Conservation (phyloP, 2,329 filamentous ascomycete species). For the Penicillium sclerotiorum region DNA sequence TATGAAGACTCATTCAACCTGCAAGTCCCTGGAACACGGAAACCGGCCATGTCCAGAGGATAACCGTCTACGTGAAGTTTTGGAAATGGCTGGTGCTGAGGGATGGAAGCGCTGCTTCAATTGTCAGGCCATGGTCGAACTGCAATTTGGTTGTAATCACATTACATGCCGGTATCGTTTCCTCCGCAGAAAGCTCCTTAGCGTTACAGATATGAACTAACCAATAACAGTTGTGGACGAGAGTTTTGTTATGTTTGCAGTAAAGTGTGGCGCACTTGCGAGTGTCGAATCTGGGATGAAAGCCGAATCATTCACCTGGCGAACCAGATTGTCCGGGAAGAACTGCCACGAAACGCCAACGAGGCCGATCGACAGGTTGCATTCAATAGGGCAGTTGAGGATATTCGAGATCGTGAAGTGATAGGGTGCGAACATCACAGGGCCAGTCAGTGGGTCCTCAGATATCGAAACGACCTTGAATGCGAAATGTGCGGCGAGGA, state of each 20-base stretch:
- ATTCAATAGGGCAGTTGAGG: too few relatives aligned
- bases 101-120: constrained; percentile 18
- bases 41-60: constrained; percentile 20
- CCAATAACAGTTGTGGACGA: background rate
- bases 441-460: too few relatives aligned
- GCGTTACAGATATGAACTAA: constrained; percentile 22
- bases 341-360: too few relatives aligned
- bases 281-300: too few relatives aligned
- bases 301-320: too few relatives aligned
- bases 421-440: too few relatives aligned
- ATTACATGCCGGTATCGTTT: constrained; percentile 21
- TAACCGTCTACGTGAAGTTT: constrained; percentile 5
- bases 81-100: constrained; percentile 10
- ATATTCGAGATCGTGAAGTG: too few relatives aligned
- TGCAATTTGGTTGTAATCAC: constrained; percentile 17
- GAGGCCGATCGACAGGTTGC: too few relatives aligned
- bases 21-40: constrained; percentile 18
- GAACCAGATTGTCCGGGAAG: too few relatives aligned
- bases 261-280: background rate
- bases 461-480: too few relatives aligned
- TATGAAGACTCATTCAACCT: constrained; percentile 18
- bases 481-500: too few relatives aligned
- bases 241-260: constrained; percentile 9
- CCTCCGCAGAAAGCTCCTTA: background rate
- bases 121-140: constrained; percentile 20